Conservation (phyloP, 192 early-diverging fungal species). For the Coemansia erecta region DNA sequence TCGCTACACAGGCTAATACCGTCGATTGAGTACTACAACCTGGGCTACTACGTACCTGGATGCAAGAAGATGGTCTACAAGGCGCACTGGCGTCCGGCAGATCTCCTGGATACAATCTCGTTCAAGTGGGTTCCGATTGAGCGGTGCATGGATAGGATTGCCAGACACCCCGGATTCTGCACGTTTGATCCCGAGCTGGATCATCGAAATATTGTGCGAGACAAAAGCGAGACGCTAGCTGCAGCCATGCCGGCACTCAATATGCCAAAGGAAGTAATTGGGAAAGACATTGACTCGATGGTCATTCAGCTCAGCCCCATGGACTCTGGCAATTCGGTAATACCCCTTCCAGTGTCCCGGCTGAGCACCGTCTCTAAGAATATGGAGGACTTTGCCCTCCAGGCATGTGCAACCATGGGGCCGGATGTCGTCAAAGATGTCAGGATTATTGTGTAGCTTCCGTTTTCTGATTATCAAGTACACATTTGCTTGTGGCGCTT, state of each 20-base stretch:
- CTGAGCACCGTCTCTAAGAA: constrained; percentile 11
- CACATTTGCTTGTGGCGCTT: too few species aligned
- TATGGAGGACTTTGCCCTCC: constrained; percentile 16
- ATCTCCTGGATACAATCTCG: constrained; percentile 70
- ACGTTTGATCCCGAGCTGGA: constrained; percentile 36
- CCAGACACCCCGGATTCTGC: constrained; percentile 27
- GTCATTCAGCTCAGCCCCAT: background rate
- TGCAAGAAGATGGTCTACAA: constrained; percentile 97
- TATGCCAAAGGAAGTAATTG: constrained; percentile 1
- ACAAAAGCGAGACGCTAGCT: constrained; percentile 3
- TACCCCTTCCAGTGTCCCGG: background rate
- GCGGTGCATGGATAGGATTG: constrained; percentile 38
- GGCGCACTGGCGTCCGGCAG: constrained; percentile 79
- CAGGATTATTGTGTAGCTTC: background rate
- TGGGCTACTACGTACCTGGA: constrained; percentile 92
- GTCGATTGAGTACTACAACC: constrained; percentile 79
- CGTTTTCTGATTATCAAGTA: too few species aligned
- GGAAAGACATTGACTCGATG: background rate
- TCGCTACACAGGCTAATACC: constrained; percentile 47
- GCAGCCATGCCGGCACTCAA: constrained; percentile 13
- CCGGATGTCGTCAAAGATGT: constrained; percentile 10
- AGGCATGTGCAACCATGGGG: constrained; percentile 23
- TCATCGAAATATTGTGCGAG: constrained; percentile 14
- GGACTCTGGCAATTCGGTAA: background rate
- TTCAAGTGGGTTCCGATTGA: constrained; percentile 48